These are phyloP conservation scores for Fusarium sp. DNA, from an alignment of 2,329 filamentous ascomycete species.

Conservation along the genomic window DNA sequence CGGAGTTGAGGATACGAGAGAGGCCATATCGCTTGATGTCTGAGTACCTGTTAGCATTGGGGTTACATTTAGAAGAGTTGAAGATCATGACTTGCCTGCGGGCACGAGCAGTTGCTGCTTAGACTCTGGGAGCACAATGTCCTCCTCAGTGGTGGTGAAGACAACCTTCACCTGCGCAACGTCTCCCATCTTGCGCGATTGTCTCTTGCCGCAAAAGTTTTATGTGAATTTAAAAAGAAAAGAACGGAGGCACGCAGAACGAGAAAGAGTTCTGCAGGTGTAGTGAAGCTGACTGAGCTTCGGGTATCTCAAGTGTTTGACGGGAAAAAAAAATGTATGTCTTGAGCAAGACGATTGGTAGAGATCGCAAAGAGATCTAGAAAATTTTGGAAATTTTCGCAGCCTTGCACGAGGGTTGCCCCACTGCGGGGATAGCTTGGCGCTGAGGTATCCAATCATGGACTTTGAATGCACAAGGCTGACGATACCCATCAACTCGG, in stretches of 20 bases:
- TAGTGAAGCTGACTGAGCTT: constrained; percentile 20
- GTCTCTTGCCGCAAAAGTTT: not conserved
- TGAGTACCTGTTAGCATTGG: constrained; percentile 39
- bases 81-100: constrained; percentile 53
- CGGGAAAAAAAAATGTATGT: constrained; percentile 7
- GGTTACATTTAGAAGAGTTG: not conserved
- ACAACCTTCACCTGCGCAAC: constrained; percentile 69
- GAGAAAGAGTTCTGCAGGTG: not conserved
- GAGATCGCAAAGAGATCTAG: constrained; percentile 32
- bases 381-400: constrained; percentile 41
- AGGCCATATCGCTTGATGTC: constrained; percentile 75
- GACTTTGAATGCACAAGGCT: constrained; percentile 30
- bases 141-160: constrained; percentile 69
- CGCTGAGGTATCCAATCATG: constrained; percentile 8
- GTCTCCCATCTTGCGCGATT: constrained; percentile 48
- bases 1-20: constrained; percentile 74
- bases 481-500: not conserved
- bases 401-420: constrained; percentile 37
- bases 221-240: not conserved
- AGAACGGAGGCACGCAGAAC: not conserved
- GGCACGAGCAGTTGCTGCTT: constrained; percentile 70
- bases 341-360: constrained; percentile 17
- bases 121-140: constrained; percentile 68
- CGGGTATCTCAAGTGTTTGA: constrained; percentile 29
- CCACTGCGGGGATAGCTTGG: constrained; percentile 38